Percentiles rank a stretch among this genome's conserved stretches.
These are phyloP conservation scores for Gentiana straminea DNA, from an alignment of 257 asterid species.

Conservation along the genomic window DNA sequence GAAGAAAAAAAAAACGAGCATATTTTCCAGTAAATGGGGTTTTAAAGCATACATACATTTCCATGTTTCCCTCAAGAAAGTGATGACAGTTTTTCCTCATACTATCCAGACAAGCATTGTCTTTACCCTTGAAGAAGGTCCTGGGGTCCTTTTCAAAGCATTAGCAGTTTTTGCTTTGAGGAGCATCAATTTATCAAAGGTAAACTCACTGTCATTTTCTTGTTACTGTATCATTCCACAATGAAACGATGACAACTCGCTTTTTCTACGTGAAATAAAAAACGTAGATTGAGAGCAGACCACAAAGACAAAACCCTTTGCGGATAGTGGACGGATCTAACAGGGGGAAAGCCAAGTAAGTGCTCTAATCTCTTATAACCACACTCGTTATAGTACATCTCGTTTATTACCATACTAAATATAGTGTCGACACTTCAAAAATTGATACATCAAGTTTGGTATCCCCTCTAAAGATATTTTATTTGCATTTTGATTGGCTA, in stretches of 20 bases:
- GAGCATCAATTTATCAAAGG: conserved; percentile 78
- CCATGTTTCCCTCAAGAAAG: not conserved
- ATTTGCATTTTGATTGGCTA: conserved; percentile 1
- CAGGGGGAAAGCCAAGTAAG: conserved; percentile 71
- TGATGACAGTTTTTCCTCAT: conserved; percentile 5
- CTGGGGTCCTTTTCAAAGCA: conserved; percentile 94
- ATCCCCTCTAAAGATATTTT: too few species aligned
- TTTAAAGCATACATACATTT: not conserved
- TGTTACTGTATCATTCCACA: conserved; percentile 6
- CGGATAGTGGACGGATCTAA: conserved; percentile 82
- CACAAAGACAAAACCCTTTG: conserved; percentile 71
- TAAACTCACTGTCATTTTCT: conserved; percentile 15
- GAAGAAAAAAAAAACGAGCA: too few species aligned
- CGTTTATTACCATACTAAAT: not conserved
- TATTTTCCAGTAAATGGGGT: too few species aligned
- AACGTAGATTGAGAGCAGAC: conserved; percentile 89
- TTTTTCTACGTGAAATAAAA: conserved; percentile 3
- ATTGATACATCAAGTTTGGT: too few species aligned
- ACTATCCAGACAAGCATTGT: conserved; percentile 72
- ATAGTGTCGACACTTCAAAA: too few species aligned
- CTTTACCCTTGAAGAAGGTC: conserved; percentile 91
- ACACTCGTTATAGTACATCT: too few species aligned
- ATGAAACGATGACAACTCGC: not conserved
- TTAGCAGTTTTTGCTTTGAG: conserved; percentile 83
- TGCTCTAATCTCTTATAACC: conserved; percentile 1